Conservation (phyloP, 192 early-diverging fungal species). For the Rhizoclosmatium sp. region DNA sequence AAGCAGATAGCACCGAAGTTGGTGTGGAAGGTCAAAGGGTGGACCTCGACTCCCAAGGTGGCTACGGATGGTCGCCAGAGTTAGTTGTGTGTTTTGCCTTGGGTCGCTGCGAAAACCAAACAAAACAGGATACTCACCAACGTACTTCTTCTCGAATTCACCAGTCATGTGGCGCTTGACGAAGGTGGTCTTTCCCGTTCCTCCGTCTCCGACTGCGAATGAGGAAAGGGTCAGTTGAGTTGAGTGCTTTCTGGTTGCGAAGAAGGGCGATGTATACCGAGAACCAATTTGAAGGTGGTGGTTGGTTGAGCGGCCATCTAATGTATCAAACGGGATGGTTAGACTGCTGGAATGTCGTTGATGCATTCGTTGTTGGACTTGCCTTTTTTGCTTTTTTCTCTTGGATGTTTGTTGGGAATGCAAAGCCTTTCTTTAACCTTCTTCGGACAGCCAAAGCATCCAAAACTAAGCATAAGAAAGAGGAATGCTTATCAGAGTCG, state of each 20-base stretch:
- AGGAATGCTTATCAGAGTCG: too few relatives aligned
- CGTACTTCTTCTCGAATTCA: slow-evolving; percentile 99
- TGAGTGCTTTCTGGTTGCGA: not conserved
- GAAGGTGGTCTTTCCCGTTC: slow-evolving; percentile 99
- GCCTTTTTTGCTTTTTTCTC: slow-evolving; percentile 1
- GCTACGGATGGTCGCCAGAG: slow-evolving; percentile 58
- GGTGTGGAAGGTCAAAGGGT: slow-evolving; percentile 97
- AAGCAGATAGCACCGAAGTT: slow-evolving; percentile 96
- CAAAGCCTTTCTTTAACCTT: too few relatives aligned
- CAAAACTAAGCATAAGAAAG: not conserved
- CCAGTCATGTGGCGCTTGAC: slow-evolving; percentile 99
- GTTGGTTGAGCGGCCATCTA: slow-evolving; percentile 32
- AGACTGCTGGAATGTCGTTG: not conserved
- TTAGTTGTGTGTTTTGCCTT: not conserved
- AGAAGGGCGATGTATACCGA: slow-evolving; percentile 65
- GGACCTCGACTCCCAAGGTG: slow-evolving; percentile 99
- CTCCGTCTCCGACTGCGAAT: slow-evolving; percentile 89
- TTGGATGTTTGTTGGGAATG: not conserved
- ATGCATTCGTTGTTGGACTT: not conserved
- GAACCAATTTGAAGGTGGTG: slow-evolving; percentile 89
- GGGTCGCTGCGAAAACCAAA: not conserved
- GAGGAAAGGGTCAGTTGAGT: not conserved
- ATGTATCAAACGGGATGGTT: too few relatives aligned
- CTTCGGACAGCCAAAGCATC: not conserved
- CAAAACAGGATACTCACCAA: slow-evolving; percentile 69